A percentile compares a stretch with the other conserved stretches of the same genome.
phyloP scores from a whole-genome alignment of 2,329 filamentous ascomycete genomes.

The Colletotrichum cereale region DNA sequence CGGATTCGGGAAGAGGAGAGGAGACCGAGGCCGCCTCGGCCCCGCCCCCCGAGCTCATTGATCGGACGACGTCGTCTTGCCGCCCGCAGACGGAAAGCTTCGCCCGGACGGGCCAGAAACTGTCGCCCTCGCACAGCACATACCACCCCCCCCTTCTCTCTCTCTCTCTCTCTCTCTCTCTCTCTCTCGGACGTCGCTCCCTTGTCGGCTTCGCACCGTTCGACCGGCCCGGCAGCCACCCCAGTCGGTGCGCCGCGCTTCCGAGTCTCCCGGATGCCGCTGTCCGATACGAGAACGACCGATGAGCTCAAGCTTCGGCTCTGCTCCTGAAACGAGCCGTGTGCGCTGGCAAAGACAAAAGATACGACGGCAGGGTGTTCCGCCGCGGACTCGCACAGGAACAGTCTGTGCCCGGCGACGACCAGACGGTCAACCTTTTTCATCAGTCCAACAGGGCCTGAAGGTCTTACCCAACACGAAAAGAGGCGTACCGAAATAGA shows the following conservation, averaged over 20 bases:
- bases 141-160: neutral
- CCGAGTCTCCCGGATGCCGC: conserved; percentile 18
- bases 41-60: neutral
- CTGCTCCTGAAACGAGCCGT: conserved; percentile 29
- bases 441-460: conserved; percentile 18
- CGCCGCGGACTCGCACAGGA: conserved; percentile 14
- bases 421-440: conserved; percentile 27
- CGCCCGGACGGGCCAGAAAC: neutral
- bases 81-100: neutral
- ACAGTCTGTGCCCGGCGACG: conserved; percentile 12
- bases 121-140: conserved; percentile 1
- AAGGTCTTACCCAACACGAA: conserved; percentile 3
- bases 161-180: too few species aligned
- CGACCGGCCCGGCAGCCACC: neutral
- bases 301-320: conserved; percentile 33
- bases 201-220: conserved; percentile 11
- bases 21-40: neutral
- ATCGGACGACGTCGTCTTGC: conserved; percentile 3
- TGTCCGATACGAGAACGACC: neutral
- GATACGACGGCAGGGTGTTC: conserved; percentile 10
- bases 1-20: too few species aligned
- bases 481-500: neutral
- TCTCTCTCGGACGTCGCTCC: conserved; percentile 4
- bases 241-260: neutral
- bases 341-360: conserved; percentile 8